These are phyloP conservation scores for Penicillium lividum DNA, from an alignment of 495 filamentous ascomycete genomes.

Conservation along the genomic window DNA sequence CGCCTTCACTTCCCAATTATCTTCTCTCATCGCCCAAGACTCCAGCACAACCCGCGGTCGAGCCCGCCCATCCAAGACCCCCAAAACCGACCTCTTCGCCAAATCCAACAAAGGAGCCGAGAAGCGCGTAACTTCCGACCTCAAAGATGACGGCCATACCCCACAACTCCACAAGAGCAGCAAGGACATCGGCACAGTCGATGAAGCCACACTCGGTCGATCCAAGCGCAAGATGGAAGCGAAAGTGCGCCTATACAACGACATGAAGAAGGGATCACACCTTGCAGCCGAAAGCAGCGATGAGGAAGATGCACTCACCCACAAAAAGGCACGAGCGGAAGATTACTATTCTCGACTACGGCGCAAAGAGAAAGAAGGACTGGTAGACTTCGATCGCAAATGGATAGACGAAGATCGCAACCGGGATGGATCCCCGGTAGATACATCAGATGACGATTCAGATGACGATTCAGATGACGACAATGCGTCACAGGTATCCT, in stretches of 20 bases:
- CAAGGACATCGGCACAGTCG: slow-evolving; percentile 42
- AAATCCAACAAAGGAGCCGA: slow-evolving; percentile 68
- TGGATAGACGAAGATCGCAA: slow-evolving; percentile 70
- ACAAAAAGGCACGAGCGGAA: slow-evolving; percentile 27
- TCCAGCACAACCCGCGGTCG: slow-evolving; percentile 52
- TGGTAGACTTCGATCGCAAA: slow-evolving; percentile 93
- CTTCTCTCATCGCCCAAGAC: slow-evolving; percentile 64
- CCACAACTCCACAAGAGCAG: slow-evolving; percentile 40
- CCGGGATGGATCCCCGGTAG: slow-evolving; percentile 16
- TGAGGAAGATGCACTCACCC: slow-evolving; percentile 39
- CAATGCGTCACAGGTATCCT: slow-evolving; percentile 69
- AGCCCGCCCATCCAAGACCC: slow-evolving; percentile 60
- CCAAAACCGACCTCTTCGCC: slow-evolving; percentile 70
- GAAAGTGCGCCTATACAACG: slow-evolving; percentile 81
- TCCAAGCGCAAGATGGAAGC: slow-evolving; percentile 79
- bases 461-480: slow-evolving; percentile 45
- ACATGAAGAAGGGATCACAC: slow-evolving; percentile 75
- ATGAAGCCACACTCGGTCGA: slow-evolving; percentile 52
- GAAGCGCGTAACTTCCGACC: slow-evolving; percentile 60
- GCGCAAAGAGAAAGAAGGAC: slow-evolving; percentile 49
- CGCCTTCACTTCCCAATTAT: slow-evolving; percentile 76
- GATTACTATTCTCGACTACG: slow-evolving; percentile 35
- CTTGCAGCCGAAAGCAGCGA: slow-evolving; percentile 35
- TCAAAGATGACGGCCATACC: slow-evolving; percentile 41
- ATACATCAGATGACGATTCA: slow-evolving; percentile 36